Base-by-base conservation (phyloP, 2,329 filamentous ascomycete genomes). In the Alternaria sp. region DNA sequence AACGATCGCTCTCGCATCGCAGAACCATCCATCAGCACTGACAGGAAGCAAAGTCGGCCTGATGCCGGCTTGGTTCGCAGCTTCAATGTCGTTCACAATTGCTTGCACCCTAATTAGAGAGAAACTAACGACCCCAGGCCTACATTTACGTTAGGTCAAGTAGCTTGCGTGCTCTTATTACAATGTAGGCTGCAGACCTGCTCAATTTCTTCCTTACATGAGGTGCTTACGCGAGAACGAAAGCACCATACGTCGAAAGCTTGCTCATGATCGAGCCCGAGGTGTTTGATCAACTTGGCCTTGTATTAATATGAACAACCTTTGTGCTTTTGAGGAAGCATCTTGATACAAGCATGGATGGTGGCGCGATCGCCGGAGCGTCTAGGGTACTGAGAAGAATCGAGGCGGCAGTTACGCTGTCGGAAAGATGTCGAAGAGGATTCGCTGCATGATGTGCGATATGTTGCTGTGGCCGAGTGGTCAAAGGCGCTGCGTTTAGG, bases 401-500 rank as follows among this genome's bases (percentile, higher is more conserved):
- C 15, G 4, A 40, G 32, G 15, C 32, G 32, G 32, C 15, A 40
- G 15, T 40, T 40, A 10, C 15, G 8, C 32, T 40, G 32, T 40
- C 15, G 0, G 32, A n/a, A 17, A 40, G 15, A n/a, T 40, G 32
- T 40, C 15, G 15, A 40, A 40, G 8, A 10, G 32, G 0, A 40
- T 40, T 40, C 15, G 8, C 32, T n/a, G 32, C 32, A 5, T 3
- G 32, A 40, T 15, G 15, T 40, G 32, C 32, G 32, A 40, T 9
- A 40, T 40, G 4, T 40, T 40, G 8, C 32, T 40, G 32, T 46
- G 44, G 19, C 43, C 44, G 21, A 47, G 45, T 70, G 72, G 72
- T 73, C 65, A 73, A 74, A 72, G 72, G 72, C 71, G 71, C 69
- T 74, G 70, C 69, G 72, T 74, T 74, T 74, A 70, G 72, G 71